Evolutionary conservation across 495 filamentous ascomycete genomes (phyloP), one percentile per base, ranked within the genome.

Genomic region (Platismatia glauca): DNA sequence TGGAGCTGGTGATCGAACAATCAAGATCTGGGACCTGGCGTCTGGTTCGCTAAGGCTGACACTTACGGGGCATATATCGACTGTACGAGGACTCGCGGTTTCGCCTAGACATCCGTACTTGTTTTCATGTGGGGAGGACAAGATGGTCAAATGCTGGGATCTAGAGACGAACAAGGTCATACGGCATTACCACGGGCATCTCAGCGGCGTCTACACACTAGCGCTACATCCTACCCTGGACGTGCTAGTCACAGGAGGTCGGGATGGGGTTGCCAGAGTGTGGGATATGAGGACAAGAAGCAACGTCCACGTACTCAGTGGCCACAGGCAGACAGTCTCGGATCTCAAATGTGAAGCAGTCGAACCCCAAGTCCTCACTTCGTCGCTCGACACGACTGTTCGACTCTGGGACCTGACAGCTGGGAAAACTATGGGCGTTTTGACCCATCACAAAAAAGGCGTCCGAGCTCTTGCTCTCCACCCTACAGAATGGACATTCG

Each of bases 101-200:
- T 96, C 91, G 5, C 89, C 91, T 20, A 79, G 95, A 57, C 95
- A 99, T 73, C 95, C 95, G 3, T 99, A 99, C 72, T 82, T 99
- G 39, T 99, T 97, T 74, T 95, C 90, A 18, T 97, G 95, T 68
- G 95, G 89, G 58, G 95, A 99, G 74, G 95, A 99, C 73, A 99
- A 99, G 81, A 97, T 96, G 91, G 95, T 99, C 41, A 97, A 97
- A 75, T 97, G 95, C 77, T 99, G 95, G 95, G 95, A 99, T 77
- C 74, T 99, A 67, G 95, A 99, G 72, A 94, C 90, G 11, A 99
- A 99, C 74, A 96, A 95, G 75, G 95, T 99, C 60, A 99, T 99
- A 68, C 83, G 94, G 38, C 93, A 99, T 74, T 97, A 97, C 74
- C 95, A 99, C 76, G 95, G 95, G 22, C 95, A 99, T 75, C 78